These are phyloP conservation scores for Fragilaria radians DNA, from an alignment of 108 stramenopile species.

Conservation along the genomic window DNA sequence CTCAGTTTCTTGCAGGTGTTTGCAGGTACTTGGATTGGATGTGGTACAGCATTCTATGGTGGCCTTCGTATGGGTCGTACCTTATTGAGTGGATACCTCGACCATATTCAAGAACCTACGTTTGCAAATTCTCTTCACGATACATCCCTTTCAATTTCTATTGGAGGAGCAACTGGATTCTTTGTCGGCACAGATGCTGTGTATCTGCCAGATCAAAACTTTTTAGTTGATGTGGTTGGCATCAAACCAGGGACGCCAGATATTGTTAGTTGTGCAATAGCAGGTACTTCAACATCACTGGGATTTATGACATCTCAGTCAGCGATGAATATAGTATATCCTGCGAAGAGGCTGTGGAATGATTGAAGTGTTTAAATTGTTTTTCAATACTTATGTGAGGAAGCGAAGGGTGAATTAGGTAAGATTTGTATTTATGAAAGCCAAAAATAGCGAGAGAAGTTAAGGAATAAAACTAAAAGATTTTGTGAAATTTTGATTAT, in stretches of 20 bases:
- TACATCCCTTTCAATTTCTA: conserved; percentile 49
- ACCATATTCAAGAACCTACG: conserved; percentile 54
- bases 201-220: conserved; percentile 78
- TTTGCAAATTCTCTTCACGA: conserved; percentile 61
- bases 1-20: conserved; percentile 59
- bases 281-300: conserved; percentile 65
- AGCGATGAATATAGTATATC: conserved; percentile 54
- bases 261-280: conserved; percentile 56
- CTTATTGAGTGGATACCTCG: conserved; percentile 38
- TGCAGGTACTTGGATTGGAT: conserved; percentile 69
- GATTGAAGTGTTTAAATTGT: conserved; percentile 30
- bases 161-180: conserved; percentile 81
- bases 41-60: conserved; percentile 71
- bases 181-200: conserved; percentile 82
- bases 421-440: too few relatives aligned
- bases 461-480: too few relatives aligned
- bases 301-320: conserved; percentile 62
- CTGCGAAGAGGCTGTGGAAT: conserved; percentile 68
- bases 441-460: too few relatives aligned
- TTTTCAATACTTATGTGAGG: too few relatives aligned
- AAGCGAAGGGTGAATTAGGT: too few relatives aligned
- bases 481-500: too few relatives aligned
- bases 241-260: conserved; percentile 54
- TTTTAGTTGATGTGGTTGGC: conserved; percentile 67
- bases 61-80: conserved; percentile 58